Conservation (phyloP, 2,329 filamentous ascomycete genomes). For the Clathrospora elynae region DNA sequence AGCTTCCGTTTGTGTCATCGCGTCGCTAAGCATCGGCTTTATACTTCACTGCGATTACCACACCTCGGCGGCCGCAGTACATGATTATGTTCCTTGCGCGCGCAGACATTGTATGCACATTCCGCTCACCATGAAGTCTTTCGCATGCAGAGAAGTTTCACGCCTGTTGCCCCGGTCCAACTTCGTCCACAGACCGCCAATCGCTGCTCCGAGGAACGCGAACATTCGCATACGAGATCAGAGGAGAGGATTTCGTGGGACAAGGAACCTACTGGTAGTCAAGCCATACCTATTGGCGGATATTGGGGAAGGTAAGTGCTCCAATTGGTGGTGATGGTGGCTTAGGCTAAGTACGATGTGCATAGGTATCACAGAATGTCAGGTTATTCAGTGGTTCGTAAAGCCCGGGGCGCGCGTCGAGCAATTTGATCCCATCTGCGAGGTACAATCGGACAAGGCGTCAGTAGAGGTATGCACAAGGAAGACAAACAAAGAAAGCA, state of each 20-base stretch:
- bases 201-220: slow-evolving; percentile 28
- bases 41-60: slow-evolving; percentile 19
- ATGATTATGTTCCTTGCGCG: slow-evolving; percentile 32
- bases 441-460: slow-evolving; percentile 98
- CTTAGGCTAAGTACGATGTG: slow-evolving; percentile 13
- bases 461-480: slow-evolving; percentile 58
- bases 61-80: slow-evolving; percentile 26
- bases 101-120: slow-evolving; percentile 13
- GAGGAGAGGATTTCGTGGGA: slow-evolving; percentile 48
- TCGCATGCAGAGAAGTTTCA: slow-evolving; percentile 39
- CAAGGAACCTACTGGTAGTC: slow-evolving; percentile 54
- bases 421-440: slow-evolving; percentile 96
- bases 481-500: not conserved
- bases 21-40: slow-evolving; percentile 28
- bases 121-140: slow-evolving; percentile 37
- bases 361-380: slow-evolving; percentile 92
- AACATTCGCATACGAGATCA: slow-evolving; percentile 31
- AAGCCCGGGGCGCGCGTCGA: slow-evolving; percentile 93
- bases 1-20: slow-evolving; percentile 24
- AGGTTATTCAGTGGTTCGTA: slow-evolving; percentile 99
- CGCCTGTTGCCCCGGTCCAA: slow-evolving; percentile 34
- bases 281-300: slow-evolving; percentile 84
- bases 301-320: slow-evolving; percentile 76
- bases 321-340: not conserved
- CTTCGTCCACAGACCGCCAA: slow-evolving; percentile 28